These are phyloP conservation scores for Berkeleyomyces basicola DNA, from an alignment of 2,329 filamentous ascomycete species.

Conservation along the genomic window DNA sequence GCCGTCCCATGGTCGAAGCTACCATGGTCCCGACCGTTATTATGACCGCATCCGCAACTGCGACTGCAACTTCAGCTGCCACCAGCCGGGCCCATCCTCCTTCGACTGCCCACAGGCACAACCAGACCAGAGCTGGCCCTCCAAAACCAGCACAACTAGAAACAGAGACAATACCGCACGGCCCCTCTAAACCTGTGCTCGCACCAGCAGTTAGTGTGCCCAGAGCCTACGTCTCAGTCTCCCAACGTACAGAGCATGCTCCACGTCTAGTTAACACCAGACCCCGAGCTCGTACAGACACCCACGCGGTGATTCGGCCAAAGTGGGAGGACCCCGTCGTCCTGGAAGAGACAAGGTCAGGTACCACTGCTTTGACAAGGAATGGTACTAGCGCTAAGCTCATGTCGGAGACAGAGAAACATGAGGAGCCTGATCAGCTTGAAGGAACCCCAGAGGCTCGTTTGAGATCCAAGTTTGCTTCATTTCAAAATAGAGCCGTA, in stretches of 20 bases:
- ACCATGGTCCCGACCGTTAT: neutral
- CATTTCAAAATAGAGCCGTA: constrained; percentile 7
- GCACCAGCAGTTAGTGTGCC: neutral
- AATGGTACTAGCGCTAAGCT: neutral
- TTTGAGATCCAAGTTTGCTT: constrained; percentile 3
- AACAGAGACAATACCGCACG: constrained; percentile 13
- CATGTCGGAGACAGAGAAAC: constrained; percentile 3
- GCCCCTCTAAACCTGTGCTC: constrained; percentile 4
- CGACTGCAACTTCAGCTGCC: neutral
- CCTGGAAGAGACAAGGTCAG: neutral
- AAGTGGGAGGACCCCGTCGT: neutral
- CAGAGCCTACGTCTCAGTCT: neutral
- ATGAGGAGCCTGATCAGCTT: constrained; percentile 12
- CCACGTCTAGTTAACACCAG: neutral
- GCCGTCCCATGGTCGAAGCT: neutral
- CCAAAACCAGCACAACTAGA: neutral
- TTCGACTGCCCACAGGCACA: neutral
- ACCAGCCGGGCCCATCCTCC: neutral
- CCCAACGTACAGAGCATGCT: neutral
- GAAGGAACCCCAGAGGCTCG: constrained; percentile 6
- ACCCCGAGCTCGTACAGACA: neutral
- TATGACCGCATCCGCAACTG: constrained; percentile 1
- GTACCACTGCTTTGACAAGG: neutral
- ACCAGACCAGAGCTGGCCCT: neutral
- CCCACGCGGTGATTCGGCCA: neutral